Base-by-base conservation (phyloP, 345 rosid species). In the Eucalyptus curtisii region DNA sequence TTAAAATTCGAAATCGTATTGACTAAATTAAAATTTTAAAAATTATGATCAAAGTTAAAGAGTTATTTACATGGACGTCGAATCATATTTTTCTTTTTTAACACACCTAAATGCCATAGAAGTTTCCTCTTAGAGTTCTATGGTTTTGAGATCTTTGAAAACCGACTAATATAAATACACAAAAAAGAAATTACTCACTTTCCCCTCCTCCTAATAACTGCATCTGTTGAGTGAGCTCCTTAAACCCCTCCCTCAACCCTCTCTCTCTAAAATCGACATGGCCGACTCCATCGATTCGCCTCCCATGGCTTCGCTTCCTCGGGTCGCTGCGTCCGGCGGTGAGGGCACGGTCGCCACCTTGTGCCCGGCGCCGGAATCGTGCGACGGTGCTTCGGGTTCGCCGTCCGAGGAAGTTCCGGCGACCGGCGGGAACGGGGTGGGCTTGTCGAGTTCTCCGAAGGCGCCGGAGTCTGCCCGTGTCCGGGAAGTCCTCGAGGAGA, bases 1-100 rank as follows among this genome's bases (percentile, higher is more conserved):
- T 55, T 22, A 9, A 24, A 55, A 55, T 55, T 55, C 1, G 0
- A 0, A 1, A 19, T 52, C 2, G 4, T 0, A 19, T 19, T 19
- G 1, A 52, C 19, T 2, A 19, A 52, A 0, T 52, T 52, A 52
- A 19, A 52, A 52, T 0, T 52, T 52, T 3, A 19, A 0, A 52
- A 52, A 52, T 52, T 52, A 19, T 52, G 0, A 52, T 52, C 10
- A 52, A 52, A 19, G 57, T 19, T 52, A 4, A 52, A 20, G 25
- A 19, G 20, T 52, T 52, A 52, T 52, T 52, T 20, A 19, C 7
- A 19, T 20, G 24, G 57, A 19, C 0, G 10, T 61, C 5, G 16
- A 30, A 27, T 13, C 15, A 61, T 61, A 4, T 2, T 61, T 61
- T n/a, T 33, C 9, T 5, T 5, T 68, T 31, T 17, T 68, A 68